Percentiles rank a stretch among this genome's conserved stretches.
These are phyloP conservation scores for Aspergillus fischeri DNA, from an alignment of 2,329 filamentous ascomycete genomes.

Conservation along the genomic window DNA sequence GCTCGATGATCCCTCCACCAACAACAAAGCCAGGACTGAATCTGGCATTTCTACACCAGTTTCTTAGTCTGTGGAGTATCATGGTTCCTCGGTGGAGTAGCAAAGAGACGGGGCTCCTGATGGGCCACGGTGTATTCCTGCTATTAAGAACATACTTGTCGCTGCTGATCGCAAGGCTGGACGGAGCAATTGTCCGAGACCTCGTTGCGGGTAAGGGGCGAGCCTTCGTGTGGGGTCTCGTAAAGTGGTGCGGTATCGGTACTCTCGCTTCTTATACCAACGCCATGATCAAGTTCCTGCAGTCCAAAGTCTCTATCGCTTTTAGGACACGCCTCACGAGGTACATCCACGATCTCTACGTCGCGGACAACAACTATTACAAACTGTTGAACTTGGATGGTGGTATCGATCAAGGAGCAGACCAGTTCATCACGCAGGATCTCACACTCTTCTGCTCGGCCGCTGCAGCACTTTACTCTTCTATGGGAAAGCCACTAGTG, in stretches of 20 bases:
- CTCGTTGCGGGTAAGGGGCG: conserved; percentile 92
- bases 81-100: conserved; percentile 95
- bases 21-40: conserved; percentile 94
- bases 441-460: conserved; percentile 91
- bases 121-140: conserved; percentile 85
- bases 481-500: conserved; percentile 95
- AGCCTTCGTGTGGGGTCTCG: conserved; percentile 79
- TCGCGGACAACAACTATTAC: conserved; percentile 93
- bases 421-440: conserved; percentile 97
- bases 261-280: conserved; percentile 95
- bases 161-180: conserved; percentile 82
- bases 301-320: conserved; percentile 96
- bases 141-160: conserved; percentile 92
- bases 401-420: conserved; percentile 83
- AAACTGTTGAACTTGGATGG: conserved; percentile 91
- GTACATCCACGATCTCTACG: conserved; percentile 97
- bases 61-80: conserved; percentile 91
- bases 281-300: conserved; percentile 97
- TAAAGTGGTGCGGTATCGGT: conserved; percentile 94
- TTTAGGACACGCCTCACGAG: conserved; percentile 91
- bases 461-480: conserved; percentile 90
- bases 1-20: conserved; percentile 68
- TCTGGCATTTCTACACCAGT: conserved; percentile 93
- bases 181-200: conserved; percentile 94
- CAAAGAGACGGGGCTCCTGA: conserved; percentile 85